Conservation (phyloP, 805 yeast species). For the Ogataea ganodermae region DNA sequence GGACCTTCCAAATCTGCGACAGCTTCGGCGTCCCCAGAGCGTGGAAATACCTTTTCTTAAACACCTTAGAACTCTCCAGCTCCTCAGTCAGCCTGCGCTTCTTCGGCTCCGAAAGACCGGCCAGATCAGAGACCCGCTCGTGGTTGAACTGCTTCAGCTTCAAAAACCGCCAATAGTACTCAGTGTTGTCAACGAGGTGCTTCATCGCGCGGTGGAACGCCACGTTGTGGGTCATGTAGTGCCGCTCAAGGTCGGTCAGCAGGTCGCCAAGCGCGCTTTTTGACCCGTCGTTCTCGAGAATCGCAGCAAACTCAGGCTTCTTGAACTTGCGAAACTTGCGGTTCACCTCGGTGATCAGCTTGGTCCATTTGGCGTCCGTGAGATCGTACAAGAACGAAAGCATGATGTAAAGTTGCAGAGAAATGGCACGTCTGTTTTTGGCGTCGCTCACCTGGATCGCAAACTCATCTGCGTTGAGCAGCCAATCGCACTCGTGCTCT, state of each 20-base stretch:
- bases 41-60: slow-evolving; percentile 27
- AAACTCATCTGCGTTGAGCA: slow-evolving; percentile 28
- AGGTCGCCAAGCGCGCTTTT: slow-evolving; percentile 18
- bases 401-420: slow-evolving; percentile 30
- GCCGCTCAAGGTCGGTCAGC: slow-evolving; percentile 26
- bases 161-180: slow-evolving; percentile 30
- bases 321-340: slow-evolving; percentile 26
- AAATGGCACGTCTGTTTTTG: slow-evolving; percentile 20
- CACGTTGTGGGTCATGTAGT: slow-evolving; percentile 17
- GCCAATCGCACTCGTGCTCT: slow-evolving; percentile 33
- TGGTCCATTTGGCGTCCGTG: slow-evolving; percentile 23
- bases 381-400: slow-evolving; percentile 24
- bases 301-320: slow-evolving; percentile 24
- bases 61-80: slow-evolving; percentile 9
- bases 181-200: slow-evolving; percentile 21
- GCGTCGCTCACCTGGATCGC: slow-evolving; percentile 19
- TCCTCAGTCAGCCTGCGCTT: slow-evolving; percentile 30
- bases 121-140: slow-evolving; percentile 22
- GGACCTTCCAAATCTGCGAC: slow-evolving; percentile 30
- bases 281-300: slow-evolving; percentile 17
- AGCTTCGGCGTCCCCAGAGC: slow-evolving; percentile 33
- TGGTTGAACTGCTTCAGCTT: slow-evolving; percentile 34
- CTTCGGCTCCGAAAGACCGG: slow-evolving; percentile 15
- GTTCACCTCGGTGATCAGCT: slow-evolving; percentile 19
- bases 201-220: slow-evolving; percentile 18